Conservation (phyloP, 257 asterid genomes). For the Euphrasia confusa region DNA sequence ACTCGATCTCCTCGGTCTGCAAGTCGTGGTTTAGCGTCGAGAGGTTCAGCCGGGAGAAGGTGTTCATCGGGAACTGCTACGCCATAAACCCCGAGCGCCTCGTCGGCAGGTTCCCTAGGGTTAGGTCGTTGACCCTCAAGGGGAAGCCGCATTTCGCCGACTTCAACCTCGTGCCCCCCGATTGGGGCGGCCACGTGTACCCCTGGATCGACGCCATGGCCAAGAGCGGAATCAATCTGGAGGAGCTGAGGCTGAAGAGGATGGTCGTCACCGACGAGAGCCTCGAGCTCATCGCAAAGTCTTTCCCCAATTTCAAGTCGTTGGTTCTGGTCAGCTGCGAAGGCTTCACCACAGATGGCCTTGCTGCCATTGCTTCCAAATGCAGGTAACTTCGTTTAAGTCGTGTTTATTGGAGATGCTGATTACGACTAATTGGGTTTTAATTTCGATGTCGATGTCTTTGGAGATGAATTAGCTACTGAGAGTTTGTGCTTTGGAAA, state of each 20-base stretch:
- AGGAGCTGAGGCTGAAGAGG: slow-evolving; percentile 78
- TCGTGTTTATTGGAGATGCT: neutral
- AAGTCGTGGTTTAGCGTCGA: slow-evolving; percentile 32
- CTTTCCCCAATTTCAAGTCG: slow-evolving; percentile 70
- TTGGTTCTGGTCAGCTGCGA: slow-evolving; percentile 66
- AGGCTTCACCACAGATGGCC: slow-evolving; percentile 80
- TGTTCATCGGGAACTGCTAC: slow-evolving; percentile 31
- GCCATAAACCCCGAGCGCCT: slow-evolving; percentile 22
- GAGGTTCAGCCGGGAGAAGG: slow-evolving; percentile 28
- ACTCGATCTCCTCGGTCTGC: slow-evolving; percentile 29
- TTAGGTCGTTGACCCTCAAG: slow-evolving; percentile 26
- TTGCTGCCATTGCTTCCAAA: slow-evolving; percentile 79
- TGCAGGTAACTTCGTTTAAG: slow-evolving; percentile 49
- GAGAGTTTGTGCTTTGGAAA: neutral
- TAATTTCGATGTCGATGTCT: neutral
- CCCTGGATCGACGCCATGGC: slow-evolving; percentile 77
- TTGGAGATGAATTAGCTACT: neutral
- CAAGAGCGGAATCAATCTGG: slow-evolving; percentile 43
- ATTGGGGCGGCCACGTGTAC: slow-evolving; percentile 70
- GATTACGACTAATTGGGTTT: neutral
- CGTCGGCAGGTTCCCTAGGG: slow-evolving; percentile 27
- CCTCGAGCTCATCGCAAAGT: slow-evolving; percentile 59
- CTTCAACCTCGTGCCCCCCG: slow-evolving; percentile 61
- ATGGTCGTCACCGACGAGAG: slow-evolving; percentile 72
- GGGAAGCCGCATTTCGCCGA: slow-evolving; percentile 12